These are phyloP conservation scores for Talaromyces wortmannii DNA, from an alignment of 495 filamentous ascomycete species.

Conservation along the genomic window DNA sequence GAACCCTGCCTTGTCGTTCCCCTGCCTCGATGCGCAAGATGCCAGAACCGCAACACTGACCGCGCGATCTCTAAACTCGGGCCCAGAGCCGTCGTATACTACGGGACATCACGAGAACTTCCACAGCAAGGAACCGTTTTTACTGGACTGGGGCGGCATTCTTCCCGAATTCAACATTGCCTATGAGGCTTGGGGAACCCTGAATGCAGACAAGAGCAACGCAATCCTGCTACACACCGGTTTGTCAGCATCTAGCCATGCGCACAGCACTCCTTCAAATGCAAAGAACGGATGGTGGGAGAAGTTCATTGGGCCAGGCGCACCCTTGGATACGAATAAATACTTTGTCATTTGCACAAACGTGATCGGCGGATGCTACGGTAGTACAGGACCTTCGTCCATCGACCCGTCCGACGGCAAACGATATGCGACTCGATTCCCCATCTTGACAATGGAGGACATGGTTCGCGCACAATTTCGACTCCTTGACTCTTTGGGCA, in stretches of 20 bases:
- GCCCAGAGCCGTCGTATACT: slow-evolving; percentile 92
- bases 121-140: slow-evolving; percentile 63
- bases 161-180: slow-evolving; percentile 82
- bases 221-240: slow-evolving; percentile 91
- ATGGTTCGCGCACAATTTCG: slow-evolving; percentile 97
- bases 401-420: slow-evolving; percentile 84
- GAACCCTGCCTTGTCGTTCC: slow-evolving; percentile 90
- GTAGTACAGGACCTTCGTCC: slow-evolving; percentile 84
- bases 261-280: slow-evolving; percentile 79
- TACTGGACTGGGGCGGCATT: slow-evolving; percentile 90
- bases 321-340: slow-evolving; percentile 80
- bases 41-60: slow-evolving; percentile 72
- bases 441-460: slow-evolving; percentile 92
- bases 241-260: slow-evolving; percentile 91
- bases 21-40: slow-evolving; percentile 90
- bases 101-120: slow-evolving; percentile 73
- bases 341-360: slow-evolving; percentile 96
- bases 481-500: slow-evolving; percentile 72
- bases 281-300: slow-evolving; percentile 97
- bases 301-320: slow-evolving; percentile 91
- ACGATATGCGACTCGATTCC: slow-evolving; percentile 90
- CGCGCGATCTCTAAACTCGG: slow-evolving; percentile 61
- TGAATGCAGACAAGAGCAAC: slow-evolving; percentile 81
- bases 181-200: slow-evolving; percentile 86
- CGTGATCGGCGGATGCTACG: slow-evolving; percentile 93